Evolutionary conservation across 1,284 basidiomycete species (phyloP), one percentile per base, ranked within the genome.

Genomic region (Fereydounia khargensis): DNA sequence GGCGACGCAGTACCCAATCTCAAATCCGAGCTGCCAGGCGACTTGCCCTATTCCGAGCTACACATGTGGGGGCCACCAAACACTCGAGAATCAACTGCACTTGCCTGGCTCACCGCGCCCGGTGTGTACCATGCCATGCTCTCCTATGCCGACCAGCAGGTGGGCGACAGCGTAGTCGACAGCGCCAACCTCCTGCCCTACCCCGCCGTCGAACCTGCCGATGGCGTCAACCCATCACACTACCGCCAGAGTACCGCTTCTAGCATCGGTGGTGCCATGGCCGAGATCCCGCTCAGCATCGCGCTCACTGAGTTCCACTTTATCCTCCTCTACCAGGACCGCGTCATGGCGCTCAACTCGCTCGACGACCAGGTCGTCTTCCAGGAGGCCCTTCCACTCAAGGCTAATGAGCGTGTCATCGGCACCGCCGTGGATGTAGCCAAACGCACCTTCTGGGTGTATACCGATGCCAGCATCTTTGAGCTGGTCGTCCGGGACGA

Each of bases 241-340:
- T 52, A 48, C 25, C 47, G 39, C 14, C 35, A 59, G n/a, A 24
- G 39, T 23, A 44, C 35, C 24, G 39, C 44, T 2, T 52, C 46
- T 11, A 47, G 39, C 16, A 32, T 35, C 10, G 39, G 17, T 4
- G 39, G 32, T 2, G 47, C 44, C 7, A 43, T 62, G 21, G 51
- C 64, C 31, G 64, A 69, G 44, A 64, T 64, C 23, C 69, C 62
- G 18, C 70, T 85, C 8, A 88, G 89, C 3, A 84, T 95, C 66
- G 82, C 85, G 13, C 78, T 95, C 47, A 95, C 91, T 0, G 88
- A 94, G 73, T 95, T 91, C 74, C 94, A 98, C 71, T 89, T 91
- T 73, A 79, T 98, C 18, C 77, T 97, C 11, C 80, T 98, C 1
- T 96, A 91, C 77, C 79, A 80, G 25, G 87, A 94, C 71, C 81